Conservation (phyloP, 2,329 filamentous ascomycete genomes). For the Trichoderma afroharzianum region DNA sequence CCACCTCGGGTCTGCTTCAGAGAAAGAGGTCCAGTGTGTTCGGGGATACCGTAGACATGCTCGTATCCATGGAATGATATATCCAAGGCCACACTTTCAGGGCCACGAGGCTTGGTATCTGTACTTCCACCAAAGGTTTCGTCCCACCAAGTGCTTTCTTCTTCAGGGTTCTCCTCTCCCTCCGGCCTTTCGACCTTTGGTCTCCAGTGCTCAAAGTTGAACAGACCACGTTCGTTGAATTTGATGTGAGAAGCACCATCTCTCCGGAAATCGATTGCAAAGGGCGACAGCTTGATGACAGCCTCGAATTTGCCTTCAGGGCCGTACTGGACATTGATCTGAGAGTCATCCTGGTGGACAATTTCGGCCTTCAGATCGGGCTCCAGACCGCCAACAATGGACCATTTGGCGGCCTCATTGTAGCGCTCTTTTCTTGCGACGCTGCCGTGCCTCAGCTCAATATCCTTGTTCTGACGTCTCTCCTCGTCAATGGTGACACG, state of each 20-base stretch:
- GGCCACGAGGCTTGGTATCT: constrained; percentile 89
- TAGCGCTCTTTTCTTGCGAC: constrained; percentile 86
- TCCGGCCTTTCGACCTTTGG: constrained; percentile 68
- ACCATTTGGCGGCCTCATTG: constrained; percentile 84
- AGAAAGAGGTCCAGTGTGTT: constrained; percentile 84
- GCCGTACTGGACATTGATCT: constrained; percentile 77
- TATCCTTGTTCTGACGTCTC: constrained; percentile 81
- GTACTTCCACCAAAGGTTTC: constrained; percentile 94
- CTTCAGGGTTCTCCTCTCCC: constrained; percentile 51
- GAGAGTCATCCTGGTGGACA: constrained; percentile 59
- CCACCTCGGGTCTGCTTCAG: constrained; percentile 88
- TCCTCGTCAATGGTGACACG: constrained; percentile 90
- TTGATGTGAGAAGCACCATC: constrained; percentile 79
- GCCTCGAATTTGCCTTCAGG: constrained; percentile 73
- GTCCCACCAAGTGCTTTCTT: constrained; percentile 94
- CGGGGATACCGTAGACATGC: constrained; percentile 90
- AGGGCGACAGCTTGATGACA: constrained; percentile 77
- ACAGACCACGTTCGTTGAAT: constrained; percentile 81
- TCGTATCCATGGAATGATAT: constrained; percentile 89
- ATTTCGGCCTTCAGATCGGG: constrained; percentile 69
- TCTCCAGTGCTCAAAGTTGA: constrained; percentile 96
- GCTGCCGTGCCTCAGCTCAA: constrained; percentile 81
- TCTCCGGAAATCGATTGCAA: constrained; percentile 80
- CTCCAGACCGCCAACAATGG: constrained; percentile 75
- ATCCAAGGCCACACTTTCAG: constrained; percentile 86